Base-by-base conservation (phyloP, 31 red algal species). In the Porphyra umbilicalis region DNA sequence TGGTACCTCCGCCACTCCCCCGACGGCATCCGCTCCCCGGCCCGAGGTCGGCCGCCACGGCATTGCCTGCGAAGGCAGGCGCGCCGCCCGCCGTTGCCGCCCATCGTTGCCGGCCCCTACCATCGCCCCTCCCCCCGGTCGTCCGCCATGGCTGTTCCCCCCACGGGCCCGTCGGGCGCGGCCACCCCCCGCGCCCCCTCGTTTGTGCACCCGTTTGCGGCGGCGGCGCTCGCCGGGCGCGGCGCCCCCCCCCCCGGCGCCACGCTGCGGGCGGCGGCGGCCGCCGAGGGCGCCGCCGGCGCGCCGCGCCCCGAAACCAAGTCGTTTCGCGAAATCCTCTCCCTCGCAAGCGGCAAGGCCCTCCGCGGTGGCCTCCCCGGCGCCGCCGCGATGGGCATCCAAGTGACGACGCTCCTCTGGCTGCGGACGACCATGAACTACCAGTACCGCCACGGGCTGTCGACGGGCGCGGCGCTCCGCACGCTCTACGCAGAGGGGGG, bases 381-480 rank as follows among this genome's bases (percentile, higher is more conserved):
- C 38, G 91, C 91, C 20, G 83, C 82, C 7, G 91, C 91, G 2
- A 89, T 89, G 87, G 91, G 68, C 46, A 84, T 84, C 16, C 91
- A 94, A 39, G 91, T 94, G 36, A 77, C 89, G 40, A 89, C 91
- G 10, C 91, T 94, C 79, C 88, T 94, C 83, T 84, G 83, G 35
- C 76, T 94, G 6, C 86, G 91, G 75, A 86, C 91, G 29, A 89
- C 91, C 34, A 94, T 94, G 91, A 94, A 94, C 79, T 89, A 88
- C 42, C 86, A 94, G 75, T 94, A 94, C 78, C 91, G 91, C 32
- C 89, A 94, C 68, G 91, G 91, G 25, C 81, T 82, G 76, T 76
- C 86, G 32, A 89, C 87, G 33, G 33, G 46, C 25, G 39, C 79
- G 4, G 86, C 91, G 7, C 85, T 94, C 38, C 84, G 83, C 44